phyloP scores from a whole-genome alignment of 768 basidiomycete genomes.

The Lentinus tigrinus region DNA sequence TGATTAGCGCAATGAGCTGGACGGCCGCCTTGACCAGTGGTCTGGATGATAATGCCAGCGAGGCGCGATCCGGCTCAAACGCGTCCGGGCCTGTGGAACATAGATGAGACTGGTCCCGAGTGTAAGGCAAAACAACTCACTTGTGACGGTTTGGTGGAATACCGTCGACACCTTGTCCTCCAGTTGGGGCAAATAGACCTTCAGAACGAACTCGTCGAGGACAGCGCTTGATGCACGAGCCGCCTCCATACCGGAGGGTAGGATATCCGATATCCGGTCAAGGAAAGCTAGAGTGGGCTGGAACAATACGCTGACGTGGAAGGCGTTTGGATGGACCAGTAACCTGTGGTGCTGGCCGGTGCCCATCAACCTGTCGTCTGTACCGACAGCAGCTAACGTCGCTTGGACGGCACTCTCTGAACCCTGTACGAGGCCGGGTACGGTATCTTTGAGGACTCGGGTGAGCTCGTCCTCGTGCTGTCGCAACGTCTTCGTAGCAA shows the following conservation, averaged over 20 bases:
- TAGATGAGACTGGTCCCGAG: not conserved
- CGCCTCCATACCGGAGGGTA: conserved; percentile 72
- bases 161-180: conserved; percentile 89
- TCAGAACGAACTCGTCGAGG: conserved; percentile 90
- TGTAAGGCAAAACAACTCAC: conserved; percentile 36
- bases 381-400: conserved; percentile 56
- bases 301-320: conserved; percentile 93
- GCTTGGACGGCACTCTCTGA: conserved; percentile 64
- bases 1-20: conserved; percentile 84
- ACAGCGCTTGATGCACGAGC: conserved; percentile 67
- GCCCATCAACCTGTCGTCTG: conserved; percentile 73
- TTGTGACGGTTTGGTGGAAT: conserved; percentile 83
- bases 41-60: conserved; percentile 58
- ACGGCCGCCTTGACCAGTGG: conserved; percentile 85
- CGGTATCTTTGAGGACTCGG: conserved; percentile 80
- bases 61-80: conserved; percentile 79
- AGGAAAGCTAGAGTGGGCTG: conserved; percentile 89
- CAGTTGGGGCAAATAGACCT: conserved; percentile 89
- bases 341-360: conserved; percentile 80
- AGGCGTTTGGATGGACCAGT: conserved; percentile 87
- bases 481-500: conserved; percentile 63
- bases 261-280: conserved; percentile 62
- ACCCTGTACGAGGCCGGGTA: conserved; percentile 88
- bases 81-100: conserved; percentile 77
- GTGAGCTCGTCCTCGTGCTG: conserved; percentile 84